Evolutionary conservation across 345 rosid genomes (phyloP).

Genomic region (Hibiscus trionum): DNA sequence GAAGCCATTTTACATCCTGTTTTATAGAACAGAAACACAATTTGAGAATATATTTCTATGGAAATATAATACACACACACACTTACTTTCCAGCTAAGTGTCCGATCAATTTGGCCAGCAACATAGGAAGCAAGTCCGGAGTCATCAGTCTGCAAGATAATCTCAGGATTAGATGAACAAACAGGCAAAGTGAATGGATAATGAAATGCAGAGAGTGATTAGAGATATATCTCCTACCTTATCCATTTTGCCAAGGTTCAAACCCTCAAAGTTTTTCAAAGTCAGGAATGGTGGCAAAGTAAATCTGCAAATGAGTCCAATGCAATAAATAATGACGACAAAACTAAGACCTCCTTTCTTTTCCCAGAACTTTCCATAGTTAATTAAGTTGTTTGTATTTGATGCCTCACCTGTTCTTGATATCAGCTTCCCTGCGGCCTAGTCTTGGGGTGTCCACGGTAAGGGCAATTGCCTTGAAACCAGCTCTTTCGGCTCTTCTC

Average conservation of each 20-base stretch:
- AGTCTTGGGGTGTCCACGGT: slow-evolving; percentile 96
- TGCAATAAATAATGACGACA: background rate
- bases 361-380: background rate
- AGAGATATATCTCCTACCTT: slow-evolving; percentile 27
- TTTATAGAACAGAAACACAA: background rate
- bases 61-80: background rate
- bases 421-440: slow-evolving; percentile 92
- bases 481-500: slow-evolving; percentile 87
- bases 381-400: background rate
- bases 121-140: slow-evolving; percentile 95
- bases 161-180: background rate
- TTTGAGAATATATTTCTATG: background rate
- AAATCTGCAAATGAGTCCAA: slow-evolving; percentile 39
- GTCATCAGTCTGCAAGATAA: slow-evolving; percentile 50
- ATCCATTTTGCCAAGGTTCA: slow-evolving; percentile 72
- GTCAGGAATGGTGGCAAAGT: slow-evolving; percentile 62
- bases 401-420: slow-evolving; percentile 72
- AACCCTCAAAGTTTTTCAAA: slow-evolving; percentile 82
- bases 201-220: background rate
- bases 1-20: slow-evolving; percentile 91
- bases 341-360: background rate
- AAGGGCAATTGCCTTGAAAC: slow-evolving; percentile 90
- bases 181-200: background rate
- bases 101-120: slow-evolving; percentile 69
- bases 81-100: slow-evolving; percentile 88